Percentiles rank a stretch among this genome's conserved stretches.
Evolutionary conservation across 2,329 filamentous ascomycete genomes (phyloP).

Genomic region (Ceratocystis harringtonii): DNA sequence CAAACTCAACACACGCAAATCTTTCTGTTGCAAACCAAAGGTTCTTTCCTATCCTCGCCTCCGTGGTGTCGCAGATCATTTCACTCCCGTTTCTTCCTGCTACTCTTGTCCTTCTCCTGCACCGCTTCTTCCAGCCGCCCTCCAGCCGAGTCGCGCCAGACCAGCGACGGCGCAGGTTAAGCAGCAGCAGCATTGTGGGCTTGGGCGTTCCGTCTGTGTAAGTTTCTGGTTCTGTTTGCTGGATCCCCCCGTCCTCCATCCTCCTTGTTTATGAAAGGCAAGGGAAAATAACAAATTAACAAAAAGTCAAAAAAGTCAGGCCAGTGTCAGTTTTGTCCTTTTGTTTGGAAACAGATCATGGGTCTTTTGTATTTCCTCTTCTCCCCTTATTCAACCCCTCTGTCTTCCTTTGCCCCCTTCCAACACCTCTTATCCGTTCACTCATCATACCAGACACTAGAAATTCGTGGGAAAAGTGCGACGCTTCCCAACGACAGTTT

Average conservation of each 20-base stretch:
- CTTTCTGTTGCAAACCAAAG: background rate
- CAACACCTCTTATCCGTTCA: background rate
- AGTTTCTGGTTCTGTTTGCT: background rate
- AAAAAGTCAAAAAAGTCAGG: background rate
- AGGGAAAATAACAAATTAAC: background rate
- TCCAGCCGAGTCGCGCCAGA: background rate
- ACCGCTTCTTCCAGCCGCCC: background rate
- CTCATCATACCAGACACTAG: background rate
- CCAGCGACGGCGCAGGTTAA: background rate
- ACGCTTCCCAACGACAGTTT: background rate
- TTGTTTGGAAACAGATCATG: slow-evolving; percentile 1
- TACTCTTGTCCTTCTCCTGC: background rate
- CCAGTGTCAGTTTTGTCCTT: background rate
- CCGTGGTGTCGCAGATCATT: background rate
- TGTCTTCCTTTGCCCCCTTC: background rate
- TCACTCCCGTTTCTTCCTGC: background rate
- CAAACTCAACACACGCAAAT: background rate
- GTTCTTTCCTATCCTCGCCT: background rate
- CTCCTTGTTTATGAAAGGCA: background rate
- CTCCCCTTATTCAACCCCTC: background rate
- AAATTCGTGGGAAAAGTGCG: background rate
- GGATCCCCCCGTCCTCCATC: background rate
- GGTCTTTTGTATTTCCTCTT: background rate
- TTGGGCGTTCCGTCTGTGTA: background rate
- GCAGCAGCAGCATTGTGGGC: background rate